Evolutionary conservation across 495 filamentous ascomycete species (phyloP).

Genomic region (Podospora bellae-mahoneyi): DNA sequence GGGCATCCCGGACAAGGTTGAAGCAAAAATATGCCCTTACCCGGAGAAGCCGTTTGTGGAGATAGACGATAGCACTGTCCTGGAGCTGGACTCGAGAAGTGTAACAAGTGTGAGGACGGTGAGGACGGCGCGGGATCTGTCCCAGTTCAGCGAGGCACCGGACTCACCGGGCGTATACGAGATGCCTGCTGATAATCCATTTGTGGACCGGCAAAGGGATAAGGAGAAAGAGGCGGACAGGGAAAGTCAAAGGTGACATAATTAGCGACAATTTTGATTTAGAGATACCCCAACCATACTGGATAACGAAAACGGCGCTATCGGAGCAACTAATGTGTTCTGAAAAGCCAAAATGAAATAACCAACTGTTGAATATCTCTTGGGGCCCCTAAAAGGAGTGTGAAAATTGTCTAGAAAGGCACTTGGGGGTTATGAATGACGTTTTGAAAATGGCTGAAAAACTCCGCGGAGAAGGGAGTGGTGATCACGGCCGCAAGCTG

Average conservation of each 20-base stretch:
- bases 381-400: too few relatives aligned
- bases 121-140: neutral
- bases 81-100: slow-evolving; percentile 9
- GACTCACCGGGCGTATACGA: slow-evolving; percentile 9
- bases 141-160: slow-evolving; percentile 3
- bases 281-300: neutral
- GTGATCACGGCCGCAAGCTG: slow-evolving; percentile 22
- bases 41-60: neutral
- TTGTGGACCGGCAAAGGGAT: neutral
- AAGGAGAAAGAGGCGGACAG: neutral
- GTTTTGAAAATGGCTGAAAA: neutral
- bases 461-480: too few relatives aligned
- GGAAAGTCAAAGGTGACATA: neutral
- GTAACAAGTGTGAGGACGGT: neutral
- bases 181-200: slow-evolving; percentile 4
- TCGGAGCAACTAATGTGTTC: neutral
- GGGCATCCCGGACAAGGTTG: neutral
- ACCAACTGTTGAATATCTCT: too few relatives aligned
- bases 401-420: too few relatives aligned
- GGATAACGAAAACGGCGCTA: neutral
- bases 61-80: neutral
- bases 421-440: neutral
- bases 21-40: neutral
- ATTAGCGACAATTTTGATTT: slow-evolving; percentile 1
- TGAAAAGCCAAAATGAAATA: too few relatives aligned